Conservation (phyloP, 805 yeast genomes). For the Candida ortonii region DNA sequence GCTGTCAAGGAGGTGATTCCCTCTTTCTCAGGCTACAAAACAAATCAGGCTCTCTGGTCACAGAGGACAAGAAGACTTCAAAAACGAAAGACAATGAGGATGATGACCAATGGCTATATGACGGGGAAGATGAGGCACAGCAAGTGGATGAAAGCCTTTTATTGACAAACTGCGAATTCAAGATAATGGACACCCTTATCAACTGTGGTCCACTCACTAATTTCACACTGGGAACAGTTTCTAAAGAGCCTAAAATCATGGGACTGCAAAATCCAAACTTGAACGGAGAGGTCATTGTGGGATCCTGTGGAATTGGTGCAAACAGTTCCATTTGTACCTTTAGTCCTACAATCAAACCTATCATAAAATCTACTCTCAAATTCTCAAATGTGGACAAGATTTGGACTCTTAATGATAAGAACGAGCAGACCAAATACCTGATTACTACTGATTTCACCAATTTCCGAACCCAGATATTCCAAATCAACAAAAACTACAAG, state of each 20-base stretch:
- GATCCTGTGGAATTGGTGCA: constrained; percentile 62
- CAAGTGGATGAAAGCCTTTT: constrained; percentile 10
- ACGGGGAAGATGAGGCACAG: constrained; percentile 33
- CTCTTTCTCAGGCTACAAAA: constrained; percentile 44
- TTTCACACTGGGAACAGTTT: constrained; percentile 60
- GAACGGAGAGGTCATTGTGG: constrained; percentile 64
- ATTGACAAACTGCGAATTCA: constrained; percentile 35
- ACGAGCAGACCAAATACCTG: constrained; percentile 49
- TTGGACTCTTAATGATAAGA: constrained; percentile 58
- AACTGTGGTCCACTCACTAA: constrained; percentile 75
- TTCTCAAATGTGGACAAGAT: constrained; percentile 70
- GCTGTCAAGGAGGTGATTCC: constrained; percentile 60
- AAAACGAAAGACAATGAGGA: constrained; percentile 34
- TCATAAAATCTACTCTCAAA: constrained; percentile 61
- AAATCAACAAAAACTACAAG: constrained; percentile 58
- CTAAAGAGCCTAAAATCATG: constrained; percentile 51
- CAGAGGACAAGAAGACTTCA: constrained; percentile 8
- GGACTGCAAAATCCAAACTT: constrained; percentile 68
- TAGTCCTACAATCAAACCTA: constrained; percentile 67
- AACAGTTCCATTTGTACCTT: constrained; percentile 59
- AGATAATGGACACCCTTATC: constrained; percentile 49
- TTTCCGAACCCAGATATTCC: constrained; percentile 65
- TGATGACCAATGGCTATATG: constrained; percentile 43
- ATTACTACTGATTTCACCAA: constrained; percentile 69
- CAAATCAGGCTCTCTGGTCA: constrained; percentile 13